Conservation (phyloP, 192 early-diverging fungal species). For the Linnemannia zychae region DNA sequence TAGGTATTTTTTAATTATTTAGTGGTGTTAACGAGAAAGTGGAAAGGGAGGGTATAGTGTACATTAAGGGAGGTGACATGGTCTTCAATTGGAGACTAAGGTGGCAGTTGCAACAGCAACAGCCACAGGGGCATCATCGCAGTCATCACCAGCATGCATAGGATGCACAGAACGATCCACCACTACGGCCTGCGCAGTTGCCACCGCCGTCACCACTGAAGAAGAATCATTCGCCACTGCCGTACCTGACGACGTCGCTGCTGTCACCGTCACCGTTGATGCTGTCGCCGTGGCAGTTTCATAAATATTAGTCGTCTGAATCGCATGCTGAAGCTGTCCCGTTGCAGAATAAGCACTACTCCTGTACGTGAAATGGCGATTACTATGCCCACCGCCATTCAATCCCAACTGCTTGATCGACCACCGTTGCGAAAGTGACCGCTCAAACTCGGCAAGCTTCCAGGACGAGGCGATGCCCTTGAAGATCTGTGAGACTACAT, state of each 20-base stretch:
- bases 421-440: constrained; percentile 53
- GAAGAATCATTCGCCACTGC: background rate
- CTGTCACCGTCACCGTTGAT: too few relatives aligned
- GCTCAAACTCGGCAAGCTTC: constrained; percentile 54
- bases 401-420: constrained; percentile 53
- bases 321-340: constrained; percentile 42
- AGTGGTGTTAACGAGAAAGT: too few relatives aligned
- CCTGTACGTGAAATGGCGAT: constrained; percentile 26
- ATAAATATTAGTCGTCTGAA: constrained; percentile 53
- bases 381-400: constrained; percentile 8
- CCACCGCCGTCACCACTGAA: background rate
- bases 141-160: background rate
- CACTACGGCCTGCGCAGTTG: background rate
- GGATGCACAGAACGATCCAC: background rate
- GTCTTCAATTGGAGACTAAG: background rate
- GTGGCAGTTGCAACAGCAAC: background rate
- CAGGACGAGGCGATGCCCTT: constrained; percentile 56
- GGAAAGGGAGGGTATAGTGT: too few relatives aligned
- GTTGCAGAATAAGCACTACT: constrained; percentile 27
- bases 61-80: background rate
- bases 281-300: background rate
- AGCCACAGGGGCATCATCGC: background rate
- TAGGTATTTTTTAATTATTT: too few relatives aligned
- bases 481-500: constrained; percentile 58
- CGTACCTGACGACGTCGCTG: background rate